Conservation (phyloP, 441 rosid genomes). For the Bruguiera hainesii region DNA sequence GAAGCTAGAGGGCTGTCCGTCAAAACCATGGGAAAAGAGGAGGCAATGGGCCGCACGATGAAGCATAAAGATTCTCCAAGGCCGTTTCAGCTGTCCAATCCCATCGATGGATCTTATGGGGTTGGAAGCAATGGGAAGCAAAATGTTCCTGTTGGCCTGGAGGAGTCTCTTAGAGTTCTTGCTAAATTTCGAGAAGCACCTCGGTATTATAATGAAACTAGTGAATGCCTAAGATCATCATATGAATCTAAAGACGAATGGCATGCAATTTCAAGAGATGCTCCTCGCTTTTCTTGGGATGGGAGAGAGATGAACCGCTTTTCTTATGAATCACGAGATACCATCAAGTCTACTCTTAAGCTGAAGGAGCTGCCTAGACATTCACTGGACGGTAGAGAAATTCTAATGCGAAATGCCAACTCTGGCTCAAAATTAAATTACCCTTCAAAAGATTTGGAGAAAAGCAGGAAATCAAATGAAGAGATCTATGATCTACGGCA, state of each 20-base stretch:
- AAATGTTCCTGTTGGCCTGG: conserved; percentile 46
- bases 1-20: conserved; percentile 65
- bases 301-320: conserved; percentile 49
- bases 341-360: conserved; percentile 50
- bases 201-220: conserved; percentile 42
- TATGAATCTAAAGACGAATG: conserved; percentile 38
- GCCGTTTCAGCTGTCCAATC: conserved; percentile 43
- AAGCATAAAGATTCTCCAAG: conserved; percentile 70
- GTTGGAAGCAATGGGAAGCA: conserved; percentile 39
- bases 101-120: conserved; percentile 33
- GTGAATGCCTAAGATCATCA: conserved; percentile 39
- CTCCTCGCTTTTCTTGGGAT: conserved; percentile 62
- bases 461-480: conserved; percentile 27
- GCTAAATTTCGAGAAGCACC: conserved; percentile 63
- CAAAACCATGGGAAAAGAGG: conserved; percentile 48
- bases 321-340: conserved; percentile 61
- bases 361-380: conserved; percentile 73
- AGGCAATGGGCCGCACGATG: conserved; percentile 24
- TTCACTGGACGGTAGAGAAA: conserved; percentile 64
- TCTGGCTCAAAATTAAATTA: conserved; percentile 36
- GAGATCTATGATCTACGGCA: conserved; percentile 25
- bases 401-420: conserved; percentile 37
- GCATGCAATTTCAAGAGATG: conserved; percentile 42
- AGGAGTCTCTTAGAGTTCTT: conserved; percentile 65
- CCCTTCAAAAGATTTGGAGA: conserved; percentile 30